A percentile compares a stretch with the other conserved stretches of the same genome.
Conservation (phyloP, 2,329 filamentous ascomycete genomes). For the Atkinsonella texensis region DNA sequence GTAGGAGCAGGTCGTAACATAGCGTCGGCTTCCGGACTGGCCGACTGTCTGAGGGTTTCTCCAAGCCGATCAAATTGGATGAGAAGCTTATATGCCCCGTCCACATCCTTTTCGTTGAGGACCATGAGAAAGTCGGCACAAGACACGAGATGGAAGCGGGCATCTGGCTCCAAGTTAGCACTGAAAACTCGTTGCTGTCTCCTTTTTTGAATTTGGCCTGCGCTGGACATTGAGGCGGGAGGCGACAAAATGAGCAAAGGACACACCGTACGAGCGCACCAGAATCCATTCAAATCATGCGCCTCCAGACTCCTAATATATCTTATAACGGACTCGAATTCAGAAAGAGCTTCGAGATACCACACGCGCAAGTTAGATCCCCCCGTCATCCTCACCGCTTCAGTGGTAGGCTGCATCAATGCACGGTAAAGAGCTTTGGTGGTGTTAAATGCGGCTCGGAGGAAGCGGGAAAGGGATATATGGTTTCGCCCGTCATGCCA, state of each 20-base stretch:
- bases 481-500: not conserved
- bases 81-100: not conserved
- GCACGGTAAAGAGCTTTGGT: constrained; percentile 28
- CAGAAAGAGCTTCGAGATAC: constrained; percentile 19
- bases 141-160: constrained; percentile 30
- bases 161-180: constrained; percentile 9
- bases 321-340: constrained; percentile 24
- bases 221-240: too few species aligned
- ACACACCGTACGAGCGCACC: not conserved
- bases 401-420: constrained; percentile 32
- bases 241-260: not conserved
- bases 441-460: constrained; percentile 10
- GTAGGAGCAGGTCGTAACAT: not conserved
- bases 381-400: constrained; percentile 23
- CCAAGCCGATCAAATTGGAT: not conserved
- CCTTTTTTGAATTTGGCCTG: too few species aligned
- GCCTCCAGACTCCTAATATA: not conserved
- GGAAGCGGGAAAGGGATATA: not conserved
- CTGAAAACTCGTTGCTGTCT: not conserved
- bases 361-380: constrained; percentile 23
- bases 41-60: not conserved
- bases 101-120: not conserved
- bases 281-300: not conserved
- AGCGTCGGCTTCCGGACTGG: not conserved
- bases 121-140: constrained; percentile 35